Percentiles rank a stretch among this genome's conserved stretches.
Evolutionary conservation across 2,329 filamentous ascomycete species (phyloP).

Genomic region (Trichoderma breve): DNA sequence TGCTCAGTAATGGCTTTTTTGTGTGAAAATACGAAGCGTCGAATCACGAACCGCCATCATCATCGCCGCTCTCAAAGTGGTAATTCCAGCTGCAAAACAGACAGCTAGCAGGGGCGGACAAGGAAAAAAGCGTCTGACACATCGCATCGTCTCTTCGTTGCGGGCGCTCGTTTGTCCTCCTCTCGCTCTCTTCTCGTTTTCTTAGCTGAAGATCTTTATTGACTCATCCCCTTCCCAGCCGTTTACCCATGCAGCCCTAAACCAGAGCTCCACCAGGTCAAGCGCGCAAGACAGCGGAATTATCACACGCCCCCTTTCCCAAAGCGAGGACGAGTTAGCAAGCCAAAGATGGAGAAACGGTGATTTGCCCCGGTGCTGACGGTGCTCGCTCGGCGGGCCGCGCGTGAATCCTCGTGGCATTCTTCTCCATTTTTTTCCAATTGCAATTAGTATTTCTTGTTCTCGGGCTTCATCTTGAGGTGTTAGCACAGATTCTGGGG

Average conservation of each 20-base stretch:
- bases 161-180: constrained; percentile 13
- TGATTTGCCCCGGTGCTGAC: constrained; percentile 14
- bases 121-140: constrained; percentile 11
- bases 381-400: constrained; percentile 15
- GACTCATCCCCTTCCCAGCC: constrained; percentile 5
- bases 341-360: constrained; percentile 6
- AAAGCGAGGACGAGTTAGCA: neutral
- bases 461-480: neutral
- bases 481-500: neutral
- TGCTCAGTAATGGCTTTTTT: neutral
- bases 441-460: neutral
- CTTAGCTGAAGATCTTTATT: constrained; percentile 11
- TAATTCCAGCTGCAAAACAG: constrained; percentile 6
- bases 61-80: constrained; percentile 1
- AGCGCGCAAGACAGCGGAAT: neutral
- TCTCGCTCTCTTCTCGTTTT: neutral
- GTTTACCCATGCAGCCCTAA: constrained; percentile 18
- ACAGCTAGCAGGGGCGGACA: neutral
- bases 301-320: neutral
- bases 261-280: constrained; percentile 3
- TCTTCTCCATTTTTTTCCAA: neutral
- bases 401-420: constrained; percentile 18
- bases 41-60: constrained; percentile 1
- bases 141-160: neutral
- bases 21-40: constrained; percentile 9